Base-by-base conservation (phyloP, 1,284 basidiomycete species). In the Anthracocystis setariae region DNA sequence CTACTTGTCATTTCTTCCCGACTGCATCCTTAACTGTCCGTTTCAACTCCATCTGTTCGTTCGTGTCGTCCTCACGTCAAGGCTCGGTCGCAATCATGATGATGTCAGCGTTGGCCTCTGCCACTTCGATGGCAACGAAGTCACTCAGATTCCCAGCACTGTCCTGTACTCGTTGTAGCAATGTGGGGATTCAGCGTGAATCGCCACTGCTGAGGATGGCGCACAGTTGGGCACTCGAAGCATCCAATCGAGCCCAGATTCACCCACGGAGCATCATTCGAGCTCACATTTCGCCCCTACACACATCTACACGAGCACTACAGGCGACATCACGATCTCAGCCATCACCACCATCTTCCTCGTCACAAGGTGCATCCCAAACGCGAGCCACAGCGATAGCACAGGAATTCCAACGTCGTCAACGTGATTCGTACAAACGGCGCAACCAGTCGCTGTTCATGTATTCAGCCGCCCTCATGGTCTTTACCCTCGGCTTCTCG, bases 401-500 rank as follows among this genome's bases (percentile, higher is more conserved):
- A 9, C 53, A 60, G 39, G 57, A 74, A 27, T 60, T 72, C 21
- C 63, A 64, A 37, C 56, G 60, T 12, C 53, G 63, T 7, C 73
- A 73, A 32, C 48, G 50, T 12, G 62, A 59, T n/a, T 59, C 65
- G 12, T 76, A 76, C 57, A 67, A 64, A 39, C 50, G 58, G 8
- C 73, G 83, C 38, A 93, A 93, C 74, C 87, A 89, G 44, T 88
- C 87, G 49, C 83, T 93, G 53, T 84, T 92, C 56, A 89, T 92
- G 89, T 93, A 93, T 81, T 88, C 89, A 15, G 87, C 89, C 23
- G 91, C 91, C 2, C 63, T 94, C 90, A 89, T 98, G 57, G 85
- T 97, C 27, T 79, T 91, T 24, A 90, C 89, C 0, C 84, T 92
- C 1, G 95, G 95, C 8, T 87, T 91, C 37, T 92, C 92, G 8